Evolutionary conservation across 202 grass and related monocot genomes (phyloP).

Genomic region (Hordeum pubiflorum): DNA sequence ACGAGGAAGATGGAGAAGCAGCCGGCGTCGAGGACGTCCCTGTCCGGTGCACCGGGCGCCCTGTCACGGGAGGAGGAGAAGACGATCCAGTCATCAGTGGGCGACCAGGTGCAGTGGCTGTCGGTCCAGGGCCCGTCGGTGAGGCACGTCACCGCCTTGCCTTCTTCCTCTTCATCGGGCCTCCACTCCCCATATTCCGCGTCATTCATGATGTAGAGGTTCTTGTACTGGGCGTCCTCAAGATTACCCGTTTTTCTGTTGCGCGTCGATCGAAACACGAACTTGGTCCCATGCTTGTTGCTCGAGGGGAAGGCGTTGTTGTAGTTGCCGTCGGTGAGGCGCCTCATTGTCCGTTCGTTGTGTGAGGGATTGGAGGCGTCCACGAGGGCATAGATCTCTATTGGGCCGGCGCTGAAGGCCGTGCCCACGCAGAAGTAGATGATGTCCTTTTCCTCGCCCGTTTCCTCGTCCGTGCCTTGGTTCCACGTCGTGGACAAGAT

Average conservation of each 20-base stretch:
- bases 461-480: background rate
- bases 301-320: slow-evolving; percentile 37
- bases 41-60: too few relatives aligned
- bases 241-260: background rate
- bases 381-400: background rate
- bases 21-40: slow-evolving; percentile 27
- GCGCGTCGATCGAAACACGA: slow-evolving; percentile 35
- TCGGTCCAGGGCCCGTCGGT: slow-evolving; percentile 19
- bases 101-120: slow-evolving; percentile 44
- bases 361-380: background rate
- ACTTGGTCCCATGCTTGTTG: background rate
- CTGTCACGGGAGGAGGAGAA: slow-evolving; percentile 36
- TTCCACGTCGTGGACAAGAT: slow-evolving; percentile 34
- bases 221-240: slow-evolving; percentile 1
- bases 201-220: slow-evolving; percentile 41
- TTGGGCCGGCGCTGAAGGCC: background rate
- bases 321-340: slow-evolving; percentile 13
- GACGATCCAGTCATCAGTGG: slow-evolving; percentile 32
- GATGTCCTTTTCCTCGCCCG: background rate
- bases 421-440: slow-evolving; percentile 34
- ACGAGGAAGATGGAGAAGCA: slow-evolving; percentile 31
- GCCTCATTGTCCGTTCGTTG: background rate
- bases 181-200: background rate
- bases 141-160: slow-evolving; percentile 9
- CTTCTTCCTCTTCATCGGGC: background rate